phyloP scores from a whole-genome alignment of 176 grass and related monocot species.

The Cenchrus purpureus region DNA sequence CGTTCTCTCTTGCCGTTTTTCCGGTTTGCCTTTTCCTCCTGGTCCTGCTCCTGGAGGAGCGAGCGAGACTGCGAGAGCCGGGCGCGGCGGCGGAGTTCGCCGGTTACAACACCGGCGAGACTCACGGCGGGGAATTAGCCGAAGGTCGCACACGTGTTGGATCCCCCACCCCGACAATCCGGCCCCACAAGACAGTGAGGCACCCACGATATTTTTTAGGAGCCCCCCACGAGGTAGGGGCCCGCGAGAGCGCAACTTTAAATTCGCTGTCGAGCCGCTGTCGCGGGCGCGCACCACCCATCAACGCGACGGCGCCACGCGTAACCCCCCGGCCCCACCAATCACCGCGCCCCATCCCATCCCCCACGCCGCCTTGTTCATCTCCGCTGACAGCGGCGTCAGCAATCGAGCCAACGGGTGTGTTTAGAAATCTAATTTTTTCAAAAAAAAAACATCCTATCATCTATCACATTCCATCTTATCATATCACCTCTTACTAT shows the following conservation, averaged over 20 bases:
- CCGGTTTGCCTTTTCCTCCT: no score
- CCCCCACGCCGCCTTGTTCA: neutral
- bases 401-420: slow-evolving; percentile 1
- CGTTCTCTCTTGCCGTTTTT: no score
- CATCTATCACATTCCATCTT: no score
- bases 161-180: neutral
- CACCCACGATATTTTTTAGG: slow-evolving; percentile 27
- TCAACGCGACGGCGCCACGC: slow-evolving; percentile 4
- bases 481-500: no score
- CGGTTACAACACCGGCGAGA: no score
- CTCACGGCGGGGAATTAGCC: neutral
- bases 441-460: no score
- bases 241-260: neutral
- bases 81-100: no score
- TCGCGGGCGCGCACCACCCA: neutral
- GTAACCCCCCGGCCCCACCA: neutral
- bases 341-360: neutral
- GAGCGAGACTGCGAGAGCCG: no score
- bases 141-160: neutral
- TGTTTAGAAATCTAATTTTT: no score
- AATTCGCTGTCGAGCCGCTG: slow-evolving; percentile 28
- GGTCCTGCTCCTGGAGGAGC: no score
- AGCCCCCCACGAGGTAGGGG: neutral
- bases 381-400: slow-evolving; percentile 15
- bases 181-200: neutral